Percentiles rank a stretch among this genome's conserved stretches.
phyloP scores from a whole-genome alignment of 164 flowering plant species.

The Stephania japonica region DNA sequence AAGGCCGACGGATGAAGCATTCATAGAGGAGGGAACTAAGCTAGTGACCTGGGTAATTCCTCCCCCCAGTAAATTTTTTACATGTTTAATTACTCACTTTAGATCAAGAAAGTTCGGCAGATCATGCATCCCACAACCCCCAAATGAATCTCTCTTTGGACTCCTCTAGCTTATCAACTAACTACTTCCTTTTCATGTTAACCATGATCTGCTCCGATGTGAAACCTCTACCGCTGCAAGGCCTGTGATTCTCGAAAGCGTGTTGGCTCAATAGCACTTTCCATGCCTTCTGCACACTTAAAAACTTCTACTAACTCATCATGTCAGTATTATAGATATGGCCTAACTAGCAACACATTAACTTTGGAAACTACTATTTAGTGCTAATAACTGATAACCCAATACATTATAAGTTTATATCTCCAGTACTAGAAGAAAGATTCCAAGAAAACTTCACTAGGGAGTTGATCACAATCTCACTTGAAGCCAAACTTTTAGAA shows the following conservation, averaged over 20 bases:
- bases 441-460: too few species aligned
- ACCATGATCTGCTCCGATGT: background rate
- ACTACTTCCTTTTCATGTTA: background rate
- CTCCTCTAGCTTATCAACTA: background rate
- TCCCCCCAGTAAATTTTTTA: background rate
- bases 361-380: too few species aligned
- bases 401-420: too few species aligned
- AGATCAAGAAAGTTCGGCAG: background rate
- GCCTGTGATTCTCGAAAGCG: background rate
- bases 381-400: too few species aligned
- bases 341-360: too few species aligned
- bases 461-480: too few species aligned
- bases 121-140: background rate
- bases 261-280: background rate
- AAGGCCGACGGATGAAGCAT: constrained; percentile 77
- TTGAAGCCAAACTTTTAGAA: too few species aligned
- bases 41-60: constrained; percentile 86
- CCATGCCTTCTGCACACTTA: background rate
- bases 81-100: background rate
- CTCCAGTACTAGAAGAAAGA: too few species aligned
- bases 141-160: background rate
- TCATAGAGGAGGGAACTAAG: constrained; percentile 81
- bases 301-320: background rate
- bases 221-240: background rate
- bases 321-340: too few species aligned